A percentile compares a stretch with the other conserved stretches of the same genome.
These are phyloP conservation scores for Juglanconis sp. DNA, from an alignment of 2,329 filamentous ascomycete genomes.

Conservation along the genomic window DNA sequence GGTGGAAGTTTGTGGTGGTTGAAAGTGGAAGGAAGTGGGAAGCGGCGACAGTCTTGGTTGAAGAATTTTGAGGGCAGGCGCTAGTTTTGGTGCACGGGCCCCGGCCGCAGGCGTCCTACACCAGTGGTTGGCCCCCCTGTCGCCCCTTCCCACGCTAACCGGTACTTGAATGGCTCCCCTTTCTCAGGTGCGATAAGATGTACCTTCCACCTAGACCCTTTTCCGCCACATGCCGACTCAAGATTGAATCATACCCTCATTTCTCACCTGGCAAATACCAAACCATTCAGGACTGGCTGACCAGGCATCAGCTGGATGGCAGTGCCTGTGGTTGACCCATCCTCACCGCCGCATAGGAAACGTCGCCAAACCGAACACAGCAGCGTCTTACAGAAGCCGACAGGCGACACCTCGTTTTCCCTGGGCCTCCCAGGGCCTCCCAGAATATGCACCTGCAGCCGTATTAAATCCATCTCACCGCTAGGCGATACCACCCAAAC, in stretches of 20 bases:
- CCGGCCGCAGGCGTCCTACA: neutral
- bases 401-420: constrained; percentile 5
- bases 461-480: constrained; percentile 10
- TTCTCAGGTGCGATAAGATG: neutral
- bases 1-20: constrained; percentile 26
- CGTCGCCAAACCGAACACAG: neutral
- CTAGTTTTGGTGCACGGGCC: neutral
- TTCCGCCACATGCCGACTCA: neutral
- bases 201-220: neutral
- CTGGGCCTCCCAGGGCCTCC: neutral
- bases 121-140: neutral
- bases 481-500: neutral
- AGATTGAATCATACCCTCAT: neutral
- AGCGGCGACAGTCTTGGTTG: constrained; percentile 22
- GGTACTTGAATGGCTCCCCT: neutral
- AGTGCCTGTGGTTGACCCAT: neutral
- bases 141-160: neutral
- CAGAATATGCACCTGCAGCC: neutral
- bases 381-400: neutral
- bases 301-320: neutral
- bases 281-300: neutral
- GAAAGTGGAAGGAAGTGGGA: constrained; percentile 26
- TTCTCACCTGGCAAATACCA: neutral
- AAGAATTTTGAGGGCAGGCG: constrained; percentile 7
- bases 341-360: neutral